Evolutionary conservation across 1,139 yeast genomes (phyloP).

Genomic region (Sugiyamaella grinbergsii): DNA sequence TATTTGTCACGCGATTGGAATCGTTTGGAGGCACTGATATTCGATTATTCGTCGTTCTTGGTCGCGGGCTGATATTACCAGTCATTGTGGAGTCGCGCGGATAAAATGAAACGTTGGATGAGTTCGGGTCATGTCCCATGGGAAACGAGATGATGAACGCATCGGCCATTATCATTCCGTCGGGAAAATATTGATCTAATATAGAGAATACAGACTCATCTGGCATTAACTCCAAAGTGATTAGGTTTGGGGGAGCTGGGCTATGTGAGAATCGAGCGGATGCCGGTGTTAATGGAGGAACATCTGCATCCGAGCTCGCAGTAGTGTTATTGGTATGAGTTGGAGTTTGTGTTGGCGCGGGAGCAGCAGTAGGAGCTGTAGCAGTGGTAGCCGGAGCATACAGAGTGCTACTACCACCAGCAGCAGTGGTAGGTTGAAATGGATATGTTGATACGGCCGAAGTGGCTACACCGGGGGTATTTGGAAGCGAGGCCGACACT

Average conservation of each 20-base stretch:
- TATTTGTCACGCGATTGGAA: not conserved
- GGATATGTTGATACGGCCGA: not conserved
- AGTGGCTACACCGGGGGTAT: not conserved
- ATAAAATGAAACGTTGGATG: not conserved
- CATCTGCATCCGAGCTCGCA: no score
- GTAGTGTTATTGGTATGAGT: no score
- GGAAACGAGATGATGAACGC: slow-evolving; percentile 54
- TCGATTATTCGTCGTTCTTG: not conserved
- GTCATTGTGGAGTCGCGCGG: not conserved
- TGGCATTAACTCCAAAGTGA: slow-evolving; percentile 44
- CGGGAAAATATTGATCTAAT: slow-evolving; percentile 62
- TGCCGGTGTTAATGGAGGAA: slow-evolving; percentile 10
- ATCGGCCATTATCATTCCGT: slow-evolving; percentile 68
- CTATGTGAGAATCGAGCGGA: slow-evolving; percentile 19
- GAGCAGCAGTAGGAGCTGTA: slow-evolving; percentile 1
- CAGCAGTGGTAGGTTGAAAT: not conserved
- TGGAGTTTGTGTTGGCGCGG: not conserved
- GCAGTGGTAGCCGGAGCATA: not conserved
- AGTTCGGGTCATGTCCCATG: slow-evolving; percentile 1
- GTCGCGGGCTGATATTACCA: slow-evolving; percentile 4
- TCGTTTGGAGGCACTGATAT: slow-evolving; percentile 1
- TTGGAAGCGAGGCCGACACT: not conserved
- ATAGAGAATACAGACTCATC: slow-evolving; percentile 64
- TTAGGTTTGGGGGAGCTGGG: slow-evolving; percentile 9
- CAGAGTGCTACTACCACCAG: not conserved